Evolutionary conservation across 2,329 filamentous ascomycete genomes (phyloP).

Genomic region (Pseudopyricularia javanii): DNA sequence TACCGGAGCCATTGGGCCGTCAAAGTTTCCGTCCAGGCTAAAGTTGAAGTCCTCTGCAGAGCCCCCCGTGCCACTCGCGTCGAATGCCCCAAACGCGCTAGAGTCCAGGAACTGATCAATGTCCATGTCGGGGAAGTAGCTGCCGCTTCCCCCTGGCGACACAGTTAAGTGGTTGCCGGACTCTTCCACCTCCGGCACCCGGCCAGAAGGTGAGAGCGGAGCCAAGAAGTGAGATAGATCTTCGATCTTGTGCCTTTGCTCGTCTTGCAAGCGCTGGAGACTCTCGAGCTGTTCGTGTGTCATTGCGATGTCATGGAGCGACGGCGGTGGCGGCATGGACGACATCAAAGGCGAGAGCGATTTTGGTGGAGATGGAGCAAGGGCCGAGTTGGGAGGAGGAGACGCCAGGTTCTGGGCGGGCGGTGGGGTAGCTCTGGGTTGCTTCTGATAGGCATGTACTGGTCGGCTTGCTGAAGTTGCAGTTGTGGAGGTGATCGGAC

Average conservation of each 20-base stretch:
- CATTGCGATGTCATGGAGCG: constrained; percentile 49
- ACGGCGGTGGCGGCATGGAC: constrained; percentile 31
- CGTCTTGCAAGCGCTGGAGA: constrained; percentile 64
- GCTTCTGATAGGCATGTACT: neutral
- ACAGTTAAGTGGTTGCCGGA: constrained; percentile 8
- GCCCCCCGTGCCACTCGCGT: constrained; percentile 17
- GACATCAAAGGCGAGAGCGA: constrained; percentile 33
- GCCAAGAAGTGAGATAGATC: constrained; percentile 63
- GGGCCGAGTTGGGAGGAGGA: neutral
- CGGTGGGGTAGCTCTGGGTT: neutral
- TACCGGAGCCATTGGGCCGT: constrained; percentile 9
- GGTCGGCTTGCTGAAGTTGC: constrained; percentile 8
- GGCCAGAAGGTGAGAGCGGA: constrained; percentile 68
- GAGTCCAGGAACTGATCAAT: constrained; percentile 36
- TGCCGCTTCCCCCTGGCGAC: constrained; percentile 8
- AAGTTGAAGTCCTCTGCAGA: constrained; percentile 37
- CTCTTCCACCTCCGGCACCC: constrained; percentile 52
- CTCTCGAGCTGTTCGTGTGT: constrained; percentile 68
- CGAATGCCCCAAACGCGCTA: constrained; percentile 27
- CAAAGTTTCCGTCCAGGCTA: constrained; percentile 25
- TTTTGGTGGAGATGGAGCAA: neutral
- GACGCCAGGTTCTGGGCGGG: neutral
- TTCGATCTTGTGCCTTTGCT: constrained; percentile 67
- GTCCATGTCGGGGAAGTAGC: constrained; percentile 22
- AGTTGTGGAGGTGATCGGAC: constrained; percentile 8